Percentiles rank a stretch among this genome's conserved stretches.
These are phyloP conservation scores for Stromatinia cepivora DNA, from an alignment of 2,329 filamentous ascomycete genomes.

Conservation along the genomic window DNA sequence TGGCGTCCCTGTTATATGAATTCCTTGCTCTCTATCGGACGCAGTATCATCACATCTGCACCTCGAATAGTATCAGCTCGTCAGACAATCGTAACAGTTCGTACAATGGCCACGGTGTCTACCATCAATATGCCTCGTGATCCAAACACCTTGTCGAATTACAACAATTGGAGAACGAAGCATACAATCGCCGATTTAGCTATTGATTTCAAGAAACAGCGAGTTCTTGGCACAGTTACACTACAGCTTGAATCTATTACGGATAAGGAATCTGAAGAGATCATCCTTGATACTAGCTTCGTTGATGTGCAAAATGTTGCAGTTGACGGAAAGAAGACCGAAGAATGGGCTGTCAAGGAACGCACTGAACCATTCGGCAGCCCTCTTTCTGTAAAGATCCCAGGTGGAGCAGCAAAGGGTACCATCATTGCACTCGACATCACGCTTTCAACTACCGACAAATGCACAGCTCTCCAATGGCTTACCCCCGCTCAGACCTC, in stretches of 20 bases:
- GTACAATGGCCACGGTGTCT: slow-evolving; percentile 31
- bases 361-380: slow-evolving; percentile 73
- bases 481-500: slow-evolving; percentile 89
- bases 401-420: slow-evolving; percentile 55
- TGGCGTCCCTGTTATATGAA: slow-evolving; percentile 15
- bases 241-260: slow-evolving; percentile 77
- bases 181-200: slow-evolving; percentile 81
- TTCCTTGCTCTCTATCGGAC: slow-evolving; percentile 27
- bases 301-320: slow-evolving; percentile 72
- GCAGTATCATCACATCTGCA: slow-evolving; percentile 27
- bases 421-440: slow-evolving; percentile 60
- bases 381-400: slow-evolving; percentile 65
- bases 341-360: slow-evolving; percentile 64
- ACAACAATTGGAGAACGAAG: slow-evolving; percentile 79
- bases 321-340: slow-evolving; percentile 62
- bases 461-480: slow-evolving; percentile 94
- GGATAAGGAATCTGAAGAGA: slow-evolving; percentile 68
- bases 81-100: slow-evolving; percentile 26
- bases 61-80: slow-evolving; percentile 25
- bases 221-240: slow-evolving; percentile 73
- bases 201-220: slow-evolving; percentile 80
- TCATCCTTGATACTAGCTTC: slow-evolving; percentile 86
- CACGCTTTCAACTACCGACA: slow-evolving; percentile 74
- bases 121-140: slow-evolving; percentile 55
- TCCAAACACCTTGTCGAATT: slow-evolving; percentile 90